Conservation (phyloP, 257 asterid species). For the Pogostemon cablin region DNA sequence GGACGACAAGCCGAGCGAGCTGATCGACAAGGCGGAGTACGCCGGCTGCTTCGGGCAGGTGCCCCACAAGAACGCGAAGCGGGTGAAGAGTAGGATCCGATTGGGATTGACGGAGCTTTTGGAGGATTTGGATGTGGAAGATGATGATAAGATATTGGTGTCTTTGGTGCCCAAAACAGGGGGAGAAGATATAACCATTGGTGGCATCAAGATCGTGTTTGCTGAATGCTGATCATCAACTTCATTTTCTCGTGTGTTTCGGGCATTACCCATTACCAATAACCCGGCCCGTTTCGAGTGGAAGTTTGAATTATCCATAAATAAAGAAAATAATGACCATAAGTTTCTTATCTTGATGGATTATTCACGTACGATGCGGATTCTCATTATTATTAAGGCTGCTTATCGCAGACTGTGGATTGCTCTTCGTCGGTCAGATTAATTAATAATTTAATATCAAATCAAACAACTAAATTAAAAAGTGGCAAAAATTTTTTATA, state of each 20-base stretch:
- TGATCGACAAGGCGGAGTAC: constrained; percentile 48
- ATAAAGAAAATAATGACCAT: neutral
- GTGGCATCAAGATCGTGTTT: constrained; percentile 47
- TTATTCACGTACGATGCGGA: too few relatives aligned
- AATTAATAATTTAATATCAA: too few relatives aligned
- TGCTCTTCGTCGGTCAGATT: too few relatives aligned
- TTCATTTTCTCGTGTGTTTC: too few relatives aligned
- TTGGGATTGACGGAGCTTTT: constrained; percentile 42
- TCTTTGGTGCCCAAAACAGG: constrained; percentile 47
- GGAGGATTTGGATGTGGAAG: constrained; percentile 51
- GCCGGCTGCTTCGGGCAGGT: constrained; percentile 47
- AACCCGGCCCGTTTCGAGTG: neutral
- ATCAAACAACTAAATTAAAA: too few relatives aligned
- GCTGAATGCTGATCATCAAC: neutral
- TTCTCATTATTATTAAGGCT: too few relatives aligned
- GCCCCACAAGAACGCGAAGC: constrained; percentile 41
- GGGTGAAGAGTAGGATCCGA: constrained; percentile 27
- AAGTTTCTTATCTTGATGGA: too few relatives aligned
- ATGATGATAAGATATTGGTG: constrained; percentile 50
- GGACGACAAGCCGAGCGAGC: constrained; percentile 34
- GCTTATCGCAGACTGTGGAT: too few relatives aligned
- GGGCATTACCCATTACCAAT: too few relatives aligned
- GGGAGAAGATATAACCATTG: constrained; percentile 40
- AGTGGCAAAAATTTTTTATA: too few relatives aligned
- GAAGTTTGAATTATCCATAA: neutral